phyloP scores from a whole-genome alignment of 1,139 yeast species.

The Geotrichum reessii region DNA sequence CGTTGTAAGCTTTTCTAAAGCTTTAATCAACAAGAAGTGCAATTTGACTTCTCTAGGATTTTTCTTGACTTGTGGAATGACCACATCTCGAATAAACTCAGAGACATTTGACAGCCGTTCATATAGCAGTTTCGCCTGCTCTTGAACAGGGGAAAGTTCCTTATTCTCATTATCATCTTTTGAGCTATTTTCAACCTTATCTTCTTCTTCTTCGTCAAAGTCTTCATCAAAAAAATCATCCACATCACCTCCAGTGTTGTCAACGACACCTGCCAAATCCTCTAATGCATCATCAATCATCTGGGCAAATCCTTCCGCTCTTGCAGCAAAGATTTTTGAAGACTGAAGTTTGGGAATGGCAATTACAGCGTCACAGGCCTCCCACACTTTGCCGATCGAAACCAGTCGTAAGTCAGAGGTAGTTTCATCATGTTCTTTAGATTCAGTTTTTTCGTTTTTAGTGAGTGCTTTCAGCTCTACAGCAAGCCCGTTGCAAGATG shows the following conservation, averaged over 20 bases:
- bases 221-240: conserved; percentile 12
- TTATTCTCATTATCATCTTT: background rate
- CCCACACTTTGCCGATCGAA: conserved; percentile 17
- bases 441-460: background rate
- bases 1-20: conserved; percentile 3
- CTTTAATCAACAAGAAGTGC: conserved; percentile 1
- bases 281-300: conserved; percentile 9
- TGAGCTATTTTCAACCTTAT: background rate
- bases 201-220: conserved; percentile 4
- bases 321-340: conserved; percentile 13
- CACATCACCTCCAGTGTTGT: background rate
- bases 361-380: conserved; percentile 16
- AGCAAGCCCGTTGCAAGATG: conserved; percentile 6
- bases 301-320: conserved; percentile 5
- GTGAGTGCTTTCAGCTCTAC: conserved; percentile 6
- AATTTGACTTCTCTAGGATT: conserved; percentile 11
- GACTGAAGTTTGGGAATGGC: conserved; percentile 11
- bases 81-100: background rate
- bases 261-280: conserved; percentile 9
- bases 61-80: conserved; percentile 4
- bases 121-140: conserved; percentile 1
- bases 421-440: background rate
- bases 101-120: background rate
- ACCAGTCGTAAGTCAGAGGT: conserved; percentile 9
- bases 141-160: conserved; percentile 5